phyloP scores from a whole-genome alignment of 306 rosid species.

The Cucumis hystrix region DNA sequence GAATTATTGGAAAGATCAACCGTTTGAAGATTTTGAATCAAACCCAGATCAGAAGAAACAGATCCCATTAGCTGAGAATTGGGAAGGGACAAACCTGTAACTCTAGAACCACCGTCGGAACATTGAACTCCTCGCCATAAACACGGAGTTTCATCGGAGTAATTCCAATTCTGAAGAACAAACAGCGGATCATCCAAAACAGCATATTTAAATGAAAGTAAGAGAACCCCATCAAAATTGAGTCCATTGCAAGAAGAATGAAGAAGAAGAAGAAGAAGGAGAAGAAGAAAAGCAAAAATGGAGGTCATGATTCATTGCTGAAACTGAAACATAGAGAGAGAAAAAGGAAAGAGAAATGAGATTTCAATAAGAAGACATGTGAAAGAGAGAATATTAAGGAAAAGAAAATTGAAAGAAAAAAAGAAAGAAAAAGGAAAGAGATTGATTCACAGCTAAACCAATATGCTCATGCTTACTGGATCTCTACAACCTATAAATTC shows the following conservation, averaged over 20 bases:
- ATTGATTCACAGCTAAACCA: conserved; percentile 34
- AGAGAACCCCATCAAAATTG: conserved; percentile 38
- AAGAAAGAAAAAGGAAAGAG: not conserved
- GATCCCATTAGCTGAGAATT: conserved; percentile 54
- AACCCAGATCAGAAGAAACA: conserved; percentile 59
- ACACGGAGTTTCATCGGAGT: conserved; percentile 49
- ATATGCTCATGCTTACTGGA: conserved; percentile 18
- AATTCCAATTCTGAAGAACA: conserved; percentile 37
- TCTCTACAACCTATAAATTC: conserved; percentile 20
- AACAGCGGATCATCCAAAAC: conserved; percentile 45
- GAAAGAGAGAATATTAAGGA: conserved; percentile 9
- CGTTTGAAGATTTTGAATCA: conserved; percentile 40
- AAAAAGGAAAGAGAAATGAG: conserved; percentile 10
- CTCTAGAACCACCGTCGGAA: conserved; percentile 9
- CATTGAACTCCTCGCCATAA: conserved; percentile 73
- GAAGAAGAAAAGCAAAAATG: conserved; percentile 12
- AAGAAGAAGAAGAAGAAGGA: conserved; percentile 3
- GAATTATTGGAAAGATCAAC: conserved; percentile 79
- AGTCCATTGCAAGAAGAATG: conserved; percentile 22
- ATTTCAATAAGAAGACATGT: conserved; percentile 42
- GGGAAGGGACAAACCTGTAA: conserved; percentile 36
- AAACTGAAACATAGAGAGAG: conserved; percentile 1
- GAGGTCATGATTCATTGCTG: conserved; percentile 45
- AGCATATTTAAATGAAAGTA: conserved; percentile 52
- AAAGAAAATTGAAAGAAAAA: not conserved